A percentile compares a stretch with the other conserved stretches of the same genome.
These are phyloP conservation scores for Porogramme epimiltina DNA, from an alignment of 1,284 basidiomycete genomes.

Conservation along the genomic window DNA sequence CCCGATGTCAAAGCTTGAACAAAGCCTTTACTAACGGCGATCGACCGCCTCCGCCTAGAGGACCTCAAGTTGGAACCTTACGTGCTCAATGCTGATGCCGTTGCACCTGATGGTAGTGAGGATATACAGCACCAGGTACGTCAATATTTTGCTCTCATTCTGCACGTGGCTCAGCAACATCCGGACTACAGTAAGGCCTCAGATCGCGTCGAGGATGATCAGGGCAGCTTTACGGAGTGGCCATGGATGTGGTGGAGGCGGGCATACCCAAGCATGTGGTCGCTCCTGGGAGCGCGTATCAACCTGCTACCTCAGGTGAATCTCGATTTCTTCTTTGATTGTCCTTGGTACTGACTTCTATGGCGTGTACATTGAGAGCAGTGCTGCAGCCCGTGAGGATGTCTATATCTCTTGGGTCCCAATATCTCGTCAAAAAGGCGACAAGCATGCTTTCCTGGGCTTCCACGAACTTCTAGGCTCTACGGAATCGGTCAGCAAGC, in stretches of 20 bases:
- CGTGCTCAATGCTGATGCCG: too few relatives aligned
- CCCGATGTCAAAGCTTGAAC: too few relatives aligned
- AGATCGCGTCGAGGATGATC: background rate
- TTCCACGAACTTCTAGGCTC: background rate
- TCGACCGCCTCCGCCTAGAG: too few relatives aligned
- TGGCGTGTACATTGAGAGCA: slow-evolving; percentile 62
- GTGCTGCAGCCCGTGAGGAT: slow-evolving; percentile 68
- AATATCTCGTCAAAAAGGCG: slow-evolving; percentile 66
- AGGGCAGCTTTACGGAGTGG: background rate
- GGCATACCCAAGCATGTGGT: background rate
- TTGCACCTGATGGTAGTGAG: too few relatives aligned
- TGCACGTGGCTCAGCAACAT: background rate
- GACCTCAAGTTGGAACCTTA: too few relatives aligned
- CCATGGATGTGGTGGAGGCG: background rate
- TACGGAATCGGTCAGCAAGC: slow-evolving; percentile 48
- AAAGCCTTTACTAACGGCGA: too few relatives aligned
- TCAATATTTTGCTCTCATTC: background rate
- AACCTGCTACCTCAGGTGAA: background rate
- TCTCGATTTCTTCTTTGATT: background rate
- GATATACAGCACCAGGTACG: slow-evolving; percentile 37
- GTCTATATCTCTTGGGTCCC: slow-evolving; percentile 69
- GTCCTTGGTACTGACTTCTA: background rate
- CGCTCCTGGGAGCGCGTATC: background rate
- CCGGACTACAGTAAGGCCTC: background rate
- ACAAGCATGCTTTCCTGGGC: slow-evolving; percentile 31